A percentile compares a stretch with the other conserved stretches of the same genome.
Conservation (phyloP, 306 rosid species). For the Prunus dulcis region DNA sequence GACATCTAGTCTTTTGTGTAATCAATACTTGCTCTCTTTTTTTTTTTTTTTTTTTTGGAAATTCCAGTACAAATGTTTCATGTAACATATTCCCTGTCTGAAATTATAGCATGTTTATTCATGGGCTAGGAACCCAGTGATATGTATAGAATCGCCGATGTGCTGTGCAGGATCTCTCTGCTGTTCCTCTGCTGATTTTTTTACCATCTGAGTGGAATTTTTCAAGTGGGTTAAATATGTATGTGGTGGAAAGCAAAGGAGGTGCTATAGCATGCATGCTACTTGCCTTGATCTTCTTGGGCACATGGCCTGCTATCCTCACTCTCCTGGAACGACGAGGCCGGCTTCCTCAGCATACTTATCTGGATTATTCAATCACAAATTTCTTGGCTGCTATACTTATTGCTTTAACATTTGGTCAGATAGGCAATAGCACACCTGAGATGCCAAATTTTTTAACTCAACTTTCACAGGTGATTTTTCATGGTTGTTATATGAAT, state of each 20-base stretch:
- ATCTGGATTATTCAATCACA: slow-evolving; percentile 81
- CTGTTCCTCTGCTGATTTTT: slow-evolving; percentile 20
- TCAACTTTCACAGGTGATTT: slow-evolving; percentile 67
- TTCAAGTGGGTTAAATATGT: slow-evolving; percentile 50
- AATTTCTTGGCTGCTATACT: slow-evolving; percentile 79
- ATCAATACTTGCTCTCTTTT: background rate
- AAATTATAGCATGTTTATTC: background rate
- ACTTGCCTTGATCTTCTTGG: slow-evolving; percentile 59
- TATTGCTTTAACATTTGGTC: slow-evolving; percentile 81
- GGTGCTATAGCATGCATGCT: slow-evolving; percentile 90
- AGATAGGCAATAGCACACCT: slow-evolving; percentile 60
- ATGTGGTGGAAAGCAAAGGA: slow-evolving; percentile 77
- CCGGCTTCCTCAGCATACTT: slow-evolving; percentile 94
- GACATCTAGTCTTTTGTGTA: background rate
- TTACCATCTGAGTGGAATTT: slow-evolving; percentile 31
- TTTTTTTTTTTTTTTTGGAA: background rate
- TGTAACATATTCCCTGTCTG: background rate
- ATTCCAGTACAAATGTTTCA: background rate
- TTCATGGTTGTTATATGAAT: background rate
- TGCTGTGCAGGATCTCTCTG: slow-evolving; percentile 41
- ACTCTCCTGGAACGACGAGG: slow-evolving; percentile 75
- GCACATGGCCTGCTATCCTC: slow-evolving; percentile 92
- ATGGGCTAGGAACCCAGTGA: background rate
- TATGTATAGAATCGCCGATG: background rate
- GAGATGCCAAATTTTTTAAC: slow-evolving; percentile 51